phyloP scores from a whole-genome alignment of 2,329 filamentous ascomycete genomes.

The Sporothrix luriei region DNA sequence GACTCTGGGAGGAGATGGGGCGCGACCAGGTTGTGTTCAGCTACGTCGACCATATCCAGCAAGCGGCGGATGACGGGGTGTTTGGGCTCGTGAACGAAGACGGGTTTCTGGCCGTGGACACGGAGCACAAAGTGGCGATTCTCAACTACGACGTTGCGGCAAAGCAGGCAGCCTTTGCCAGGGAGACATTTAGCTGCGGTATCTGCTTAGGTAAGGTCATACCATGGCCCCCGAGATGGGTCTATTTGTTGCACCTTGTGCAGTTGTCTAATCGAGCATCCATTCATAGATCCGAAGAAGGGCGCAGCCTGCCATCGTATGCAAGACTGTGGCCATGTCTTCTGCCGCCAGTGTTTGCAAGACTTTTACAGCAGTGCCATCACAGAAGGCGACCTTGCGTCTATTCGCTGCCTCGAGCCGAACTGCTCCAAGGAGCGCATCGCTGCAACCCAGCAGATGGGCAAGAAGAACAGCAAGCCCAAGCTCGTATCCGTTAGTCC shows the following conservation, averaged over 20 bases:
- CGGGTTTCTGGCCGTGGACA: conserved; percentile 55
- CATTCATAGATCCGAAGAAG: conserved; percentile 75
- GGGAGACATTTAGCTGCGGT: conserved; percentile 83
- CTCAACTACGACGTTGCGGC: conserved; percentile 77
- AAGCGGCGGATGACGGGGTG: conserved; percentile 58
- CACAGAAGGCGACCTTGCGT: conserved; percentile 75
- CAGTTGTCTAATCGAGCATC: not conserved
- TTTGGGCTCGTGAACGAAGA: conserved; percentile 59
- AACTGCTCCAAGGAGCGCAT: conserved; percentile 70
- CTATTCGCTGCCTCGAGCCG: conserved; percentile 78
- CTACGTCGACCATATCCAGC: conserved; percentile 66
- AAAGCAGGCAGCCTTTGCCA: conserved; percentile 74
- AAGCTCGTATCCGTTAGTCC: conserved; percentile 70
- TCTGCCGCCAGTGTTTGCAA: conserved; percentile 82
- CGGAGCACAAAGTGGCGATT: conserved; percentile 67
- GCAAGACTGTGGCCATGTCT: conserved; percentile 84
- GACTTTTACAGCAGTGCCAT: conserved; percentile 92
- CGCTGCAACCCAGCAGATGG: conserved; percentile 40
- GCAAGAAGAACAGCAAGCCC: conserved; percentile 58
- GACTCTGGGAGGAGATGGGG: conserved; percentile 65
- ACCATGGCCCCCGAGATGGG: too few relatives aligned
- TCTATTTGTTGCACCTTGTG: not conserved
- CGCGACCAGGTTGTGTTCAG: conserved; percentile 61
- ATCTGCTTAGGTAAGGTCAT: conserved; percentile 69
- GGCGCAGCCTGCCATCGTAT: conserved; percentile 79